These are phyloP conservation scores for Arabidopsis hybrid DNA, from an alignment of 441 rosid genomes.

Conservation along the genomic window DNA sequence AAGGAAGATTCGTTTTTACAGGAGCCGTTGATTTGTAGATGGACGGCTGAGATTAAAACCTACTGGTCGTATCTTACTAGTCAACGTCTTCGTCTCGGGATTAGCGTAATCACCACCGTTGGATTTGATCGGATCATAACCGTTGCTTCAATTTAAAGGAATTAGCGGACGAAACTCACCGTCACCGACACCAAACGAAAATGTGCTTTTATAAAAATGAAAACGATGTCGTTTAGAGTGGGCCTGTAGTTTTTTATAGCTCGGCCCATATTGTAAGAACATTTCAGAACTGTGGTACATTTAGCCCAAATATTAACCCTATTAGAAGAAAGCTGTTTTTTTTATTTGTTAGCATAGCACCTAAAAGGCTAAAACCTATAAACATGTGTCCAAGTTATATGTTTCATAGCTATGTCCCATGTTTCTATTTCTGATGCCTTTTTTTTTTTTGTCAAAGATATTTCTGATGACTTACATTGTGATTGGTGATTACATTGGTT, in stretches of 20 bases:
- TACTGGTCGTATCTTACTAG: neutral
- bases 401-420: too few species aligned
- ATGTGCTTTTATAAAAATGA: neutral
- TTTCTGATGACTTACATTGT: neutral
- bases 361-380: too few species aligned
- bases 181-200: conserved; percentile 29
- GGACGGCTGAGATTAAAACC: conserved; percentile 28
- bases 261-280: neutral
- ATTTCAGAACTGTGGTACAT: neutral
- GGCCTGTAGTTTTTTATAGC: neutral
- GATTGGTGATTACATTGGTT: neutral
- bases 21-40: conserved; percentile 11
- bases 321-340: neutral
- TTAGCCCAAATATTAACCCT: neutral
- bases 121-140: conserved; percentile 27
- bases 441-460: too few species aligned
- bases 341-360: too few species aligned
- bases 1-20: conserved; percentile 28
- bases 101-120: conserved; percentile 42
- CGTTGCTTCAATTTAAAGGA: conserved; percentile 40
- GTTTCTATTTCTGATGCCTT: too few species aligned
- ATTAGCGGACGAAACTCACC: conserved; percentile 29
- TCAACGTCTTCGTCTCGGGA: conserved; percentile 33
- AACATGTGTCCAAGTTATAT: too few species aligned
- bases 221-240: neutral